Percentiles rank a stretch among this genome's conserved stretches.
Conservation (phyloP, 73 alveolate species). For the Paramecium octaurelia region DNA sequence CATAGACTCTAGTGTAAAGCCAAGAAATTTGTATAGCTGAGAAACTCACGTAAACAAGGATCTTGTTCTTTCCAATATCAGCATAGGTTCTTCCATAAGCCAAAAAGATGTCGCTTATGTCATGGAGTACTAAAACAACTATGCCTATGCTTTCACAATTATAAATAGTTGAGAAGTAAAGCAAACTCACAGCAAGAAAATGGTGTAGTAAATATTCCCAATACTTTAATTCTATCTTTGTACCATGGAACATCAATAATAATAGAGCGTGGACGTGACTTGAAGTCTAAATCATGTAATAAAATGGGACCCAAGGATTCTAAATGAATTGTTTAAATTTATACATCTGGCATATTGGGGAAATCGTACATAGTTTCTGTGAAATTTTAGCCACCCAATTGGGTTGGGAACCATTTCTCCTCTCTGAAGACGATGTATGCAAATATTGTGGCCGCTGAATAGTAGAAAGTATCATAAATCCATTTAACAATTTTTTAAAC, state of each 20-base stretch:
- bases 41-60: neutral
- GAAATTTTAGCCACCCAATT: conserved; percentile 26
- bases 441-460: conserved; percentile 28
- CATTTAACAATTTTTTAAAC: conserved; percentile 50
- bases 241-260: conserved; percentile 1
- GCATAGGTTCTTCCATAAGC: conserved; percentile 54
- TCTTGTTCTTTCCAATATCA: neutral
- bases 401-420: conserved; percentile 41
- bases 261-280: conserved; percentile 14
- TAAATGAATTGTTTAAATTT: neutral
- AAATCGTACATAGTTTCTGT: neutral
- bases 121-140: conserved; percentile 53
- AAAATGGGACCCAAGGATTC: conserved; percentile 14
- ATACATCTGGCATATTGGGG: conserved; percentile 14
- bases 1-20: conserved; percentile 52
- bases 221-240: conserved; percentile 46
- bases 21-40: conserved; percentile 27
- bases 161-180: conserved; percentile 48
- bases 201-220: conserved; percentile 61
- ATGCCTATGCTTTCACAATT: conserved; percentile 42
- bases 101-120: conserved; percentile 38
- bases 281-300: conserved; percentile 6
- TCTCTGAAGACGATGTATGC: neutral
- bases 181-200: conserved; percentile 30
- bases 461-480: conserved; percentile 51